A percentile compares a stretch with the other conserved stretches of the same genome.
These are phyloP conservation scores for Schizothecium vesticola DNA, from an alignment of 495 filamentous ascomycete genomes.

Conservation along the genomic window DNA sequence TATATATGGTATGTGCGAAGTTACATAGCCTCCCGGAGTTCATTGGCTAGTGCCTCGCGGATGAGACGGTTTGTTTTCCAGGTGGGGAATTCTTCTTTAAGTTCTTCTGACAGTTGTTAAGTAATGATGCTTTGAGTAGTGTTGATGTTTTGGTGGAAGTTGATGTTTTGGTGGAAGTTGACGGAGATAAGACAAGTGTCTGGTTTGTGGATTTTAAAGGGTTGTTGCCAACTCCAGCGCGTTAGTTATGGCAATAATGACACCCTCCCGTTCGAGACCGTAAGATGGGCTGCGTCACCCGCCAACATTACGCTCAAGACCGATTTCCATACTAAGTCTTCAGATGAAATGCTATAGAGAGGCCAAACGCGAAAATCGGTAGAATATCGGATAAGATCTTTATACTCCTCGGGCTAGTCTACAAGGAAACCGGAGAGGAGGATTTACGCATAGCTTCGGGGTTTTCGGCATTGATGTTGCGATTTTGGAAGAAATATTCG, in stretches of 20 bases:
- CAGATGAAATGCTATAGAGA: constrained; percentile 20
- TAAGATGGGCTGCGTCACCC: constrained; percentile 56
- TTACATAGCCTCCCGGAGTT: no score
- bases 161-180: no score
- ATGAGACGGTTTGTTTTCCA: no score
- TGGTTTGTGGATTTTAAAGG: no score
- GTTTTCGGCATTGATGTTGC: constrained; percentile 13
- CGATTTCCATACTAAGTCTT: constrained; percentile 22
- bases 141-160: no score
- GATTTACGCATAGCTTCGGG: constrained; percentile 12
- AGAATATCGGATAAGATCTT: constrained; percentile 24
- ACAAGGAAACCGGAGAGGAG: constrained; percentile 22
- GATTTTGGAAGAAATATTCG: constrained; percentile 19
- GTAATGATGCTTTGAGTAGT: no score
- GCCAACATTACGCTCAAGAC: constrained; percentile 45
- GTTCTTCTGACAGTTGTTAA: no score
- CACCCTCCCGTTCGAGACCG: constrained; percentile 29
- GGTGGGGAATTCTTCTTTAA: no score
- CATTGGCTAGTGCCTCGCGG: no score
- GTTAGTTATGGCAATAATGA: constrained; percentile 32
- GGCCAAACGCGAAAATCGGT: constrained; percentile 29
- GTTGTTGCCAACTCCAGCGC: constrained; percentile 18
- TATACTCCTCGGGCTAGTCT: constrained; percentile 23
- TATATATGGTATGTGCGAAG: constrained; percentile 17
- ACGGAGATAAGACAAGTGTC: no score